Percentiles rank a stretch among this genome's conserved stretches.
Evolutionary conservation across 352 stramenopile species (phyloP).

Genomic region (Peronospora farinosa): DNA sequence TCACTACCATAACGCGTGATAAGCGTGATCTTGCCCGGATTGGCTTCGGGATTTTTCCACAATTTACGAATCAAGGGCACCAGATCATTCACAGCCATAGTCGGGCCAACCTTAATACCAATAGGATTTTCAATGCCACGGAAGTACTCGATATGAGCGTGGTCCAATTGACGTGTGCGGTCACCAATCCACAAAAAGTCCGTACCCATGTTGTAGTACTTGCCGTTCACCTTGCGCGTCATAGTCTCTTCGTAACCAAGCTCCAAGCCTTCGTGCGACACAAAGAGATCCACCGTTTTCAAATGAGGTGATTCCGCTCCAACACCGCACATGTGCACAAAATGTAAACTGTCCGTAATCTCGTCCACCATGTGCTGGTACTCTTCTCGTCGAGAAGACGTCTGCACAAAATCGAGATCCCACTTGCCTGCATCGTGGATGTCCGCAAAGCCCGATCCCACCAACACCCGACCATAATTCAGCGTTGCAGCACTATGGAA

Average conservation of each 20-base stretch:
- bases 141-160: constrained; percentile 98
- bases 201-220: constrained; percentile 97
- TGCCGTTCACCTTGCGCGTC: constrained; percentile 90
- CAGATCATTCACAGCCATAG: constrained; percentile 92
- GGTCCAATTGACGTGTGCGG: constrained; percentile 95
- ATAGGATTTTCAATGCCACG: constrained; percentile 97
- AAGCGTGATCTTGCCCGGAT: constrained; percentile 95
- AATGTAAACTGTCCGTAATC: constrained; percentile 96
- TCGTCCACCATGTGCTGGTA: constrained; percentile 95
- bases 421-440: constrained; percentile 95
- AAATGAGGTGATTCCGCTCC: constrained; percentile 86
- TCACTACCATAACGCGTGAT: constrained; percentile 97
- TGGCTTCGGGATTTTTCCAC: constrained; percentile 88
- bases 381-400: constrained; percentile 89
- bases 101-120: constrained; percentile 96
- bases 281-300: constrained; percentile 95
- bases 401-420: constrained; percentile 98
- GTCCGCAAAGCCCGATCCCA: constrained; percentile 93
- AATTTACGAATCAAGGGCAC: constrained; percentile 93
- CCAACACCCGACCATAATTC: constrained; percentile 95
- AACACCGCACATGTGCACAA: constrained; percentile 93
- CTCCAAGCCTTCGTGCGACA: constrained; percentile 97
- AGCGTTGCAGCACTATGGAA: constrained; percentile 96
- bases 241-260: constrained; percentile 97
- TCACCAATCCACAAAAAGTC: constrained; percentile 99